Evolutionary conservation across 768 basidiomycete genomes (phyloP).

Genomic region (Cyclocybe cylindracea): DNA sequence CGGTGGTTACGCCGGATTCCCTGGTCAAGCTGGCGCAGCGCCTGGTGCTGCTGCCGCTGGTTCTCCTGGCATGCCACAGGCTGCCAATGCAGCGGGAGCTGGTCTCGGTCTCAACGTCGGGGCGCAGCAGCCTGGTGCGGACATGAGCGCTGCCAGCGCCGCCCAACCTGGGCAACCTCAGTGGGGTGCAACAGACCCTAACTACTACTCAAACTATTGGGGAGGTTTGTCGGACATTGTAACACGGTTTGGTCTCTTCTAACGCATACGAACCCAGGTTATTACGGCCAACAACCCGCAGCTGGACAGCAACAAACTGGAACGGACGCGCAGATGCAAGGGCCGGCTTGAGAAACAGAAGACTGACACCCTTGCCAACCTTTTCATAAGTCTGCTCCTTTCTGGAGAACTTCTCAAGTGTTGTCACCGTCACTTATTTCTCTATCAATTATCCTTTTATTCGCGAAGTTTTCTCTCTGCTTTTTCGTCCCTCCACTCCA

Average conservation of each 20-base stretch:
- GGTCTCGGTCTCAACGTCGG: conserved; percentile 56
- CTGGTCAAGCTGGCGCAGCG: conserved; percentile 53
- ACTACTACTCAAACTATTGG: conserved; percentile 84
- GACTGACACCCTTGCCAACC: conserved; percentile 6
- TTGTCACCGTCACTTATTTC: conserved; percentile 16
- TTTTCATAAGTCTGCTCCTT: conserved; percentile 2
- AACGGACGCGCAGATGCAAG: conserved; percentile 57
- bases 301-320: conserved; percentile 50
- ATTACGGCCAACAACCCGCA: conserved; percentile 75
- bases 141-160: conserved; percentile 50
- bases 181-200: conserved; percentile 76
- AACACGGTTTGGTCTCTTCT: not conserved
- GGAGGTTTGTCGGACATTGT: conserved; percentile 54
- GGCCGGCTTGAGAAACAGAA: conserved; percentile 36
- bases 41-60: conserved; percentile 49
- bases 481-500: conserved; percentile 11
- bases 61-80: conserved; percentile 60
- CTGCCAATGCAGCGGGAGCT: conserved; percentile 53
- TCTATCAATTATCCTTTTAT: conserved; percentile 10
- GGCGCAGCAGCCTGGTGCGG: conserved; percentile 57
- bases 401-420: conserved; percentile 12
- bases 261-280: conserved; percentile 48
- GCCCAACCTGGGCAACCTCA: conserved; percentile 69
- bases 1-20: conserved; percentile 72
- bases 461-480: conserved; percentile 9